phyloP scores from a whole-genome alignment of 139 green algal species.

The Gonium pectorale region DNA sequence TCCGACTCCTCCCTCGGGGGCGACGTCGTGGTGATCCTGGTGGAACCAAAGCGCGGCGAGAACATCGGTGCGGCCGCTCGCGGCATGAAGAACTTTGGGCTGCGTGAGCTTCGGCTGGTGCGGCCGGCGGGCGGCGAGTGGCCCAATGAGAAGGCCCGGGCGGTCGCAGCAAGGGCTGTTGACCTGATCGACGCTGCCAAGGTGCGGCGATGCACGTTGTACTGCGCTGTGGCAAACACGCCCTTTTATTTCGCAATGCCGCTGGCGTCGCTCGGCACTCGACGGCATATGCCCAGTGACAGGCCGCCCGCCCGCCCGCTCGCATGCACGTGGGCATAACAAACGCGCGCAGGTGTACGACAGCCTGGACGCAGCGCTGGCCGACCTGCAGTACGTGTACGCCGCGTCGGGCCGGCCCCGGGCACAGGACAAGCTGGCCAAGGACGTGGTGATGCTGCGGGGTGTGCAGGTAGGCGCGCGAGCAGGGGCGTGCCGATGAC shows the following conservation, averaged over 20 bases:
- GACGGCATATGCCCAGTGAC: too few relatives aligned
- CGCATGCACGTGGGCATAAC: neutral
- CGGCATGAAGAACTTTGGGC: constrained; percentile 33
- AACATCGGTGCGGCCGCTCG: constrained; percentile 29
- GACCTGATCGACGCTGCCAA: constrained; percentile 16
- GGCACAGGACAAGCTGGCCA: constrained; percentile 20
- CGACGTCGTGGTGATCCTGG: constrained; percentile 10
- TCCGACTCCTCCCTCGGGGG: too few relatives aligned
- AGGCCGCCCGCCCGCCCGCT: too few relatives aligned
- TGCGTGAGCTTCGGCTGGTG: constrained; percentile 28
- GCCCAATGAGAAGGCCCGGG: constrained; percentile 34
- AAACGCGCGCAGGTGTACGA: neutral
- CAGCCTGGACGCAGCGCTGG: constrained; percentile 25
- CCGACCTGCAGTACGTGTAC: constrained; percentile 44
- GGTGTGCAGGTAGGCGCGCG: constrained; percentile 5
- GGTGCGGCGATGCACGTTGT: too few relatives aligned
- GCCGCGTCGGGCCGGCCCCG: neutral
- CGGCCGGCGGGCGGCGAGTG: constrained; percentile 24
- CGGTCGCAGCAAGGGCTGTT: constrained; percentile 10
- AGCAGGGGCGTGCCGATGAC: too few relatives aligned
- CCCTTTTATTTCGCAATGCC: too few relatives aligned
- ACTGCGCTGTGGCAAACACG: too few relatives aligned
- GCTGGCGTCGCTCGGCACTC: too few relatives aligned
- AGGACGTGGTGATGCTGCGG: constrained; percentile 30
- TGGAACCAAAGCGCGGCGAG: constrained; percentile 28